A percentile compares a stretch with the other conserved stretches of the same genome.
Evolutionary conservation across 1,284 basidiomycete genomes (phyloP).

Genomic region (Heterobasidion occidentale): DNA sequence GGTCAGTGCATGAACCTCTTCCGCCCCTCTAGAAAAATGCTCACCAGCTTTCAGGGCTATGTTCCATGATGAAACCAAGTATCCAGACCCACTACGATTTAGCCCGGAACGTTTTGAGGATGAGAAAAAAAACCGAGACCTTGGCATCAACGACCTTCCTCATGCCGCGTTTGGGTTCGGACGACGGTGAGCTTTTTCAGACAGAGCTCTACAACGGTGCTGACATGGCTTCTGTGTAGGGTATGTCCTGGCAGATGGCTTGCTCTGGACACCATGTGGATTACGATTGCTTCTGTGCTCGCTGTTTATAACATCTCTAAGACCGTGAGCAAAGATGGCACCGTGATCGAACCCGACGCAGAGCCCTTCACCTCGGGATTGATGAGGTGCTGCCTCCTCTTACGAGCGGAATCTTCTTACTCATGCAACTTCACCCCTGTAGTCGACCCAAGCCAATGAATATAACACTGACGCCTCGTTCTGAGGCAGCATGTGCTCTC

Average conservation of each 20-base stretch:
- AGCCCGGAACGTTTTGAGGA: neutral
- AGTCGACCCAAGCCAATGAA: neutral
- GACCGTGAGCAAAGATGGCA: slow-evolving; percentile 30
- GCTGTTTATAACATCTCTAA: slow-evolving; percentile 33
- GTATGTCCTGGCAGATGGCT: slow-evolving; percentile 40
- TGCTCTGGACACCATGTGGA: slow-evolving; percentile 37
- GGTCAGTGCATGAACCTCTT: neutral
- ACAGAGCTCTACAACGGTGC: slow-evolving; percentile 6
- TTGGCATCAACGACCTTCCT: neutral
- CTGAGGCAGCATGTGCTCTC: neutral
- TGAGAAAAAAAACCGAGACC: neutral
- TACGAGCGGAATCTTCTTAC: too few relatives aligned
- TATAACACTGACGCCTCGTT: neutral
- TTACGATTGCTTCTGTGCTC: slow-evolving; percentile 36
- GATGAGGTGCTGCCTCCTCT: slow-evolving; percentile 26
- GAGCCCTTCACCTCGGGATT: slow-evolving; percentile 32
- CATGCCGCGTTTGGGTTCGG: neutral
- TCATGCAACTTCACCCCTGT: slow-evolving; percentile 18
- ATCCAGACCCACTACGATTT: slow-evolving; percentile 1
- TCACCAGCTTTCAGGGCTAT: neutral
- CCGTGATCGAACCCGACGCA: slow-evolving; percentile 28
- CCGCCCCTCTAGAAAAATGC: neutral
- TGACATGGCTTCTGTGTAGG: slow-evolving; percentile 13
- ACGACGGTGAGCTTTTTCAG: neutral
- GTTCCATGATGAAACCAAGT: neutral